Evolutionary conservation across 148 eudicot genomes (phyloP), one percentile per base, ranked within the genome.

Genomic region (Rhododendron mucronatum): DNA sequence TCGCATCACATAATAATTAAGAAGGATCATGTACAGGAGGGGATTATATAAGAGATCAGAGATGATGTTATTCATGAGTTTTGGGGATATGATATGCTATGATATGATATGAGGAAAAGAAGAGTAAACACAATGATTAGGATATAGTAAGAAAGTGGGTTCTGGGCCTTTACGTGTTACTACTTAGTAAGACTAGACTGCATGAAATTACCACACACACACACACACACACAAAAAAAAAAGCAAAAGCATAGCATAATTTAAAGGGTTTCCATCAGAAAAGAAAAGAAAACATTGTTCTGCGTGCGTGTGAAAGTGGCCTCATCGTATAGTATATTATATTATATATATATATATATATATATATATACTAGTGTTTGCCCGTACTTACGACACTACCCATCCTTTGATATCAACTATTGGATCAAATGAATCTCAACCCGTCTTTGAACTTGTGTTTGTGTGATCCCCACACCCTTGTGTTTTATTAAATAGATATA

Each of bases 71-170:
- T 48, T 8, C 13, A 48, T 48, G 12, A 48, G 51, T 48, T 48
- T 48, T 48, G 51, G 51, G 12, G 8, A 61, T n/a, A 61, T 20
- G 26, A 57, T 15, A 33, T 33, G 33, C 0, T 15, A 3, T 11
- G 4, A 15, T 73, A 7, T 5, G 26, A 37, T 35, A 75, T 16
- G 53, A 23, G 44, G n/a, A 44, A 76, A 78, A 9, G 30, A 5
- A 20, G 41, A 74, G 47, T 67, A 23, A 61, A 82, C 85, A 86
- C 51, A n/a, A 86, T 86, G 73, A 86, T 86, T 78, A 86, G 75
- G 44, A 81, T 71, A 23, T 81, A 28, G 45, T 41, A 47, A 7
- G 50, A n/a, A 51, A 4, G 82, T 82, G 85, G 76, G 44, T 39
- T 48, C 41, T 41, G 76, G 21, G 75, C 44, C 44, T 82, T 82